Percentiles rank a stretch among this genome's conserved stretches.
Evolutionary conservation across 2,329 filamentous ascomycete species (phyloP).

Genomic region (Aaosphaeria pasadenensis): DNA sequence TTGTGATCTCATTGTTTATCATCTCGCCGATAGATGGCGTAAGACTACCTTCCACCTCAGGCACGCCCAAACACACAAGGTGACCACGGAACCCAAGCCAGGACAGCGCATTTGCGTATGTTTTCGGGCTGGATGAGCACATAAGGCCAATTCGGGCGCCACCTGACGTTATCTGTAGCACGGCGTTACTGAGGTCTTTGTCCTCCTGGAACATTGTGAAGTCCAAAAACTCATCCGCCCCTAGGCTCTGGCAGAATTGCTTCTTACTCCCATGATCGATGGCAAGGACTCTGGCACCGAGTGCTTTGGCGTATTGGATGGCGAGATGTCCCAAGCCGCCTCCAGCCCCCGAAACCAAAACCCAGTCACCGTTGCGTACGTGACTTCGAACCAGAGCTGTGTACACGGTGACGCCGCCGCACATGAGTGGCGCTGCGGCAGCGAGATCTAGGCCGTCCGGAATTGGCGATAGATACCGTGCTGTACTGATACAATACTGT

Average conservation of each 20-base stretch:
- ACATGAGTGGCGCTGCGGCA: slow-evolving; percentile 57
- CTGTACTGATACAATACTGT: slow-evolving; percentile 63
- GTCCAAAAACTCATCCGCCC: slow-evolving; percentile 52
- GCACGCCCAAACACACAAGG: slow-evolving; percentile 47
- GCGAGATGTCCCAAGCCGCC: slow-evolving; percentile 65
- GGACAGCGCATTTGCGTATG: slow-evolving; percentile 41
- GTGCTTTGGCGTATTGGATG: not conserved
- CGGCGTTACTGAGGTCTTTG: slow-evolving; percentile 50
- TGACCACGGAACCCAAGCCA: slow-evolving; percentile 46
- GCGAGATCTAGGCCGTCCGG: slow-evolving; percentile 60
- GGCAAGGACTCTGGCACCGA: slow-evolving; percentile 30
- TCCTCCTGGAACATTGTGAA: slow-evolving; percentile 62
- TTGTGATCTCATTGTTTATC: slow-evolving; percentile 6
- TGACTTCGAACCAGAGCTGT: slow-evolving; percentile 60
- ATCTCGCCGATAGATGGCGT: no score
- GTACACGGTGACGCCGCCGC: slow-evolving; percentile 67
- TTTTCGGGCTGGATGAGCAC: slow-evolving; percentile 46
- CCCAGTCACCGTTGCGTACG: slow-evolving; percentile 58
- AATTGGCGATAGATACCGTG: slow-evolving; percentile 68
- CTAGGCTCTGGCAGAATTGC: slow-evolving; percentile 59
- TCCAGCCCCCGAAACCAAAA: slow-evolving; percentile 56
- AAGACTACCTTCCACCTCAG: slow-evolving; percentile 38
- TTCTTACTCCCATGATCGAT: slow-evolving; percentile 64
- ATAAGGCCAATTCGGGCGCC: slow-evolving; percentile 62
- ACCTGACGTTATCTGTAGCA: slow-evolving; percentile 56